Percentiles rank a stretch among this genome's conserved stretches.
Conservation (phyloP, 768 basidiomycete species). For the Leccinellum luteum region DNA sequence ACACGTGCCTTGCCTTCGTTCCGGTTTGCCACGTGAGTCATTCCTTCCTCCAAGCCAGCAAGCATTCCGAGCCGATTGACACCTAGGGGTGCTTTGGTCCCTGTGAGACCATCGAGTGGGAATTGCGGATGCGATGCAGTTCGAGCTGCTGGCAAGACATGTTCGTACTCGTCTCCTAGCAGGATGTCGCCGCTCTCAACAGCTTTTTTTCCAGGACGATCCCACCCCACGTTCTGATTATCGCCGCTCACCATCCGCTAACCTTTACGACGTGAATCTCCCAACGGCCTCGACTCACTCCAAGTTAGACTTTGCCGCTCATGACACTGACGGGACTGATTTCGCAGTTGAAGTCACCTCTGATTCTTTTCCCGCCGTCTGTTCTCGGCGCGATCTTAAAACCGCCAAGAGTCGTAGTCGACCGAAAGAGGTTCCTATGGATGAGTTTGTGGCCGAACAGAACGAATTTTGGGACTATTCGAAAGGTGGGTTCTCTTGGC, state of each 20-base stretch:
- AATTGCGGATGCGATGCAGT: conserved; percentile 13
- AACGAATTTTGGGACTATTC: neutral
- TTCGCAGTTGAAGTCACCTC: neutral
- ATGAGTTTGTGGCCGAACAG: neutral
- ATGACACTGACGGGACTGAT: no score
- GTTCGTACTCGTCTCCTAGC: neutral
- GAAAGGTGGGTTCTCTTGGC: neutral
- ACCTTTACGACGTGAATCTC: neutral
- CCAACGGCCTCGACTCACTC: neutral
- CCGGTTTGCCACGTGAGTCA: conserved; percentile 30
- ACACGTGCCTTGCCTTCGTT: conserved; percentile 29
- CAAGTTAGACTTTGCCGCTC: no score
- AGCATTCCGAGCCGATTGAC: neutral
- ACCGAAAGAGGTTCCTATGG: neutral
- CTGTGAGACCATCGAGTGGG: conserved; percentile 14
- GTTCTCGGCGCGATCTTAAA: neutral
- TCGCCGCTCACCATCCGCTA: no score
- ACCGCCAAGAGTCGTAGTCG: neutral
- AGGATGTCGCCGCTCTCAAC: neutral
- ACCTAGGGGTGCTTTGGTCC: conserved; percentile 10
- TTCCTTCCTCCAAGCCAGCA: neutral
- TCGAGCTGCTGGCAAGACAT: conserved; percentile 3
- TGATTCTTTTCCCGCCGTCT: fast-evolving
- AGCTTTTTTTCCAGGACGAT: conserved; percentile 5
- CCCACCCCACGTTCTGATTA: no score